Evolutionary conservation across 2,329 filamentous ascomycete species (phyloP).

Genomic region (Cordyceps tenuipes): DNA sequence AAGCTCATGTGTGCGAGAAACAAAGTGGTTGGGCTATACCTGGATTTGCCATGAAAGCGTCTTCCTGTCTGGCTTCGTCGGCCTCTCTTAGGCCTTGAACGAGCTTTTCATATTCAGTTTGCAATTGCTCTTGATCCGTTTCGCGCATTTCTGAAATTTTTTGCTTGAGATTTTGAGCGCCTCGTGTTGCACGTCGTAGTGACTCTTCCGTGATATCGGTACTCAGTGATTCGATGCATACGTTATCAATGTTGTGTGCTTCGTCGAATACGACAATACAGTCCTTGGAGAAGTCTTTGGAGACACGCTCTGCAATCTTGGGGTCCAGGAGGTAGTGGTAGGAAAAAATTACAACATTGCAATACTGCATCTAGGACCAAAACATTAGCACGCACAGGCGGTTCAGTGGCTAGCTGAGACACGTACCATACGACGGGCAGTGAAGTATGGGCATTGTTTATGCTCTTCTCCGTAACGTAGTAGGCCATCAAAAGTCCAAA

Average conservation of each 20-base stretch:
- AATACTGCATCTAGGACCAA: conserved; percentile 75
- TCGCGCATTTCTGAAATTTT: conserved; percentile 92
- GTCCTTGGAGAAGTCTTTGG: conserved; percentile 92
- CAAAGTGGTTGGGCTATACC: conserved; percentile 25
- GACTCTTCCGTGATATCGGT: conserved; percentile 97
- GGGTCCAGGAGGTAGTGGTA: conserved; percentile 97
- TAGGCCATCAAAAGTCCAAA: conserved; percentile 90
- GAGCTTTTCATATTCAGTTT: conserved; percentile 90
- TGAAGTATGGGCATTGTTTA: conserved; percentile 97
- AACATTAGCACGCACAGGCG: background rate
- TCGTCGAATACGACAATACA: conserved; percentile 99
- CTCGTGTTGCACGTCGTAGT: conserved; percentile 78
- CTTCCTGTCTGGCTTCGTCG: conserved; percentile 83
- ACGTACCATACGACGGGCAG: conserved; percentile 79
- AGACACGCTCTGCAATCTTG: conserved; percentile 93
- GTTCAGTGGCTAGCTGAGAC: background rate
- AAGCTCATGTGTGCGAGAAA: conserved; percentile 11
- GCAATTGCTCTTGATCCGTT: conserved; percentile 89
- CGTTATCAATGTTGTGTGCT: conserved; percentile 98
- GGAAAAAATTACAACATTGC: conserved; percentile 99
- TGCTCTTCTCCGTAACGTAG: conserved; percentile 86
- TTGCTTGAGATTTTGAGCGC: conserved; percentile 81
- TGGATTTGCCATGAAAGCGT: conserved; percentile 95
- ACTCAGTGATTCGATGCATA: conserved; percentile 94
- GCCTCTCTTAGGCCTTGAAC: conserved; percentile 85